phyloP scores from a whole-genome alignment of 1,284 basidiomycete species.

The Tremellales sp. region DNA sequence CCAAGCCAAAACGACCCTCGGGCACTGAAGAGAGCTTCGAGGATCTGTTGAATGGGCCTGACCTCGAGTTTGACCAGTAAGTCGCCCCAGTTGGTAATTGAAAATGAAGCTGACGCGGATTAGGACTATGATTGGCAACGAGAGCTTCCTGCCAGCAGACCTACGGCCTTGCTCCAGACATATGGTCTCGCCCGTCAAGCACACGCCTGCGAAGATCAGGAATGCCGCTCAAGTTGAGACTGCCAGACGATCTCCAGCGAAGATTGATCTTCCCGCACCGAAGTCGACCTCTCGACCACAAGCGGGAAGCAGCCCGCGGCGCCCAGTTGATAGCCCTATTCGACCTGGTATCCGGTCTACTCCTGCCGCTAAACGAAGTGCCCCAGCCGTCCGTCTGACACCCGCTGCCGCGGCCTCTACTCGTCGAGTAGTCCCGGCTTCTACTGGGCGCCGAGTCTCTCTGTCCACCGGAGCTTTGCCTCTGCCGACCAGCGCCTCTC shows the following conservation, averaged over 20 bases:
- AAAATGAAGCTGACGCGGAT: neutral
- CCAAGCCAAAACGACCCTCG: slow-evolving; percentile 27
- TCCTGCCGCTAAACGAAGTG: too few relatives aligned
- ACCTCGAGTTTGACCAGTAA: slow-evolving; percentile 17
- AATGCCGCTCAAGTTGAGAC: too few relatives aligned
- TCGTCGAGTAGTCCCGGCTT: neutral
- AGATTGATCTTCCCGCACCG: too few relatives aligned
- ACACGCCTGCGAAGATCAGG: too few relatives aligned
- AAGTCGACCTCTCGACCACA: too few relatives aligned
- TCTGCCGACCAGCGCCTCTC: slow-evolving; percentile 12
- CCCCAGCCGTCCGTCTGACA: too few relatives aligned
- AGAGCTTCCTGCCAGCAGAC: slow-evolving; percentile 7
- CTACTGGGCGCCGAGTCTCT: slow-evolving; percentile 7
- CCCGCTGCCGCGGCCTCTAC: too few relatives aligned
- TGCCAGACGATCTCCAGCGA: too few relatives aligned
- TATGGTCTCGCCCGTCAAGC: too few relatives aligned
- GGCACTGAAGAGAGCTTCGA: slow-evolving; percentile 42
- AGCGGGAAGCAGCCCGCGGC: too few relatives aligned
- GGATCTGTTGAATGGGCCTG: slow-evolving; percentile 25
- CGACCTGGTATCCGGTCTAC: too few relatives aligned
- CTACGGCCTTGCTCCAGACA: slow-evolving; percentile 2
- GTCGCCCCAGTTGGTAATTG: slow-evolving; percentile 5
- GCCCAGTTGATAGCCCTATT: too few relatives aligned
- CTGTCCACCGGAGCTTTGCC: slow-evolving; percentile 19
- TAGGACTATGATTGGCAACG: slow-evolving; percentile 17